Base-by-base conservation (phyloP, 495 filamentous ascomycete genomes). In the Astrothelium subdiscretum region DNA sequence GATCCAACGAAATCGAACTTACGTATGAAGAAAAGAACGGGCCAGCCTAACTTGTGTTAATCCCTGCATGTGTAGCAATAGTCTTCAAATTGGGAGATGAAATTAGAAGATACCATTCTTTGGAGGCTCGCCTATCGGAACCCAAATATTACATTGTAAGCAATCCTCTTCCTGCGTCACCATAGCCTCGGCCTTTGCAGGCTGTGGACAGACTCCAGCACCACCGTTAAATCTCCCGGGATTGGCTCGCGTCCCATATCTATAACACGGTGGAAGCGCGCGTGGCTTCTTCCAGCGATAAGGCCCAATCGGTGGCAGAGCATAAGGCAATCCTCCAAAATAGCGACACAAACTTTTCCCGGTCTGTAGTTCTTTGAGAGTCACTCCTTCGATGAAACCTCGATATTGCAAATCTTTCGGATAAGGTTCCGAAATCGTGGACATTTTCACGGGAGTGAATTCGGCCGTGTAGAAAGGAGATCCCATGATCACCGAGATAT, bases 311-410 rank as follows among this genome's bases (percentile, higher is more conserved):
- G 77, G 78, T 29, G 78, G 77, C 18, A 76, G 66, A 1, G 77
- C 78, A 57, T 79, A 81, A 2, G 78, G 76, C n/a, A 81, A 57
- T 1, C 76, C 74, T 26, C 75, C 75, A 62, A 76, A 80, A 63
- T 70, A 73, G 60, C 67, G 72, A 40, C 64, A 64, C 13, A 74
- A 61, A 24, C 67, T 68, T 44, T 66, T 32, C 2, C 32, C 58
- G 1, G 51, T 63, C 10, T 42, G 63, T 24, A 32, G 20, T 51
- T 67, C 60, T 24, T 61, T 40, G 57, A 66, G 59, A 51, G 69
- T 70, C 3, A 66, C 65, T 20, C 70, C 70, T 59, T 69, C 63
- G 38, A 72, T 57, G 54, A 66, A 69, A 42, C 70, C 70, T 12
- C 64, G 64, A 60, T 38, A 65, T 11, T 62, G 24, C 3, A 72